Conservation (phyloP, 305 asterid species). For the Solanum aculeatissimum region DNA sequence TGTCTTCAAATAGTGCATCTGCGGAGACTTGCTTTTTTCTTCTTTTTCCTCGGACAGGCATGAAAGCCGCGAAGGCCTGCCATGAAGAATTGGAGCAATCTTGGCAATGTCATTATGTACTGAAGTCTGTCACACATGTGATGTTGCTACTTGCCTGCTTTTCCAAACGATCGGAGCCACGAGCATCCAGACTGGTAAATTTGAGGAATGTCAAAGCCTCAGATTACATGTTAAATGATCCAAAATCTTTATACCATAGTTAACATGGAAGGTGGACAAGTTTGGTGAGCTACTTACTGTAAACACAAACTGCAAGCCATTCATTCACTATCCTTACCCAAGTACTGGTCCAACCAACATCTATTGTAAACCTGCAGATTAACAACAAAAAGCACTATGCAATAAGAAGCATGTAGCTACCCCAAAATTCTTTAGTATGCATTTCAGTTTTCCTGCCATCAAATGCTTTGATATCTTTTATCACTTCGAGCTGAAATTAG, state of each 20-base stretch:
- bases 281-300: constrained; percentile 22
- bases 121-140: not conserved
- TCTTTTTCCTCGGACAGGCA: not conserved
- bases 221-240: not conserved
- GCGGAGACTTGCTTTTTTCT: not conserved
- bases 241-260: not conserved
- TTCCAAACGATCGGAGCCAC: constrained; percentile 24
- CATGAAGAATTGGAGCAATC: not conserved
- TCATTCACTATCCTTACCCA: constrained; percentile 53
- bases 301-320: constrained; percentile 42
- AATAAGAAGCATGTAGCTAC: not conserved
- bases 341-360: constrained; percentile 47
- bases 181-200: constrained; percentile 24
- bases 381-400: not conserved
- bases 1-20: not conserved
- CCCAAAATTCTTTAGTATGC: not conserved
- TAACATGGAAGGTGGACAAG: not conserved
- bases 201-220: not conserved
- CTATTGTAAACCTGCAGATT: constrained; percentile 35
- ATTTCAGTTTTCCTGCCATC: not conserved
- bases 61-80: not conserved
- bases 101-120: not conserved
- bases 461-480: not conserved
- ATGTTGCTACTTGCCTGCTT: constrained; percentile 11
- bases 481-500: not conserved